Base-by-base conservation (phyloP, 2,329 filamentous ascomycete species). In the Epichloe gansuensis region DNA sequence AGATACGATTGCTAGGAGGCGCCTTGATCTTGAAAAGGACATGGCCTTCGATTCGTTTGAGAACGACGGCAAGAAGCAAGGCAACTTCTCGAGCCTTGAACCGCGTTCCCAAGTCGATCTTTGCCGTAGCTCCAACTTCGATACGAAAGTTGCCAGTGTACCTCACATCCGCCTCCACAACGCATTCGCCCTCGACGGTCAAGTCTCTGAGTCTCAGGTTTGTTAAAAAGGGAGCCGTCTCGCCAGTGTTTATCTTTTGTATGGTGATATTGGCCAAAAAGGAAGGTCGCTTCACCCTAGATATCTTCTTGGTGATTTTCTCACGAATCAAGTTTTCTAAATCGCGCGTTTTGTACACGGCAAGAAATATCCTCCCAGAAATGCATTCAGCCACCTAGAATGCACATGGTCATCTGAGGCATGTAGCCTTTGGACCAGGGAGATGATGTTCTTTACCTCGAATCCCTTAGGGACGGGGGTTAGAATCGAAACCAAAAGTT, bases 281-380 rank as follows among this genome's bases (percentile, higher is more conserved):
- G 2, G 85, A 84, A 0, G 93, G 93, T 60, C 91, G 91, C 61
- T 94, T 93, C 28, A 95, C 91, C 37, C 93, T 82, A 1, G 91
- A 84, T 52, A 98, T 95, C 73, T 98, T 98, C 71, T 95, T 96
- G 23, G 88, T 90, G 57, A 98, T 86, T 69, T 95, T 96, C 54
- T 82, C 81, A 55, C 85, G 80, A 50, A 98, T 81, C 53, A 88
- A 81, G 45, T 84, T 78, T 64, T 95, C 87, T 15, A 96, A 70
- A 55, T 94, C 83, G 8, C 82, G 75, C 0, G 91, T 97, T 63
- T 86, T 87, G 70, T 97, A 91, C 28, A 97, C 64, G 13, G 85
- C 88, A 12, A 98, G 75, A 61, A 98, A 98, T 25, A 97, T 67
- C 52, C 93, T 81, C 15, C 91, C 25, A 97, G 74, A 50, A 98